phyloP scores from a whole-genome alignment of 176 grass and related monocot genomes.

The Neostapfia colusana region DNA sequence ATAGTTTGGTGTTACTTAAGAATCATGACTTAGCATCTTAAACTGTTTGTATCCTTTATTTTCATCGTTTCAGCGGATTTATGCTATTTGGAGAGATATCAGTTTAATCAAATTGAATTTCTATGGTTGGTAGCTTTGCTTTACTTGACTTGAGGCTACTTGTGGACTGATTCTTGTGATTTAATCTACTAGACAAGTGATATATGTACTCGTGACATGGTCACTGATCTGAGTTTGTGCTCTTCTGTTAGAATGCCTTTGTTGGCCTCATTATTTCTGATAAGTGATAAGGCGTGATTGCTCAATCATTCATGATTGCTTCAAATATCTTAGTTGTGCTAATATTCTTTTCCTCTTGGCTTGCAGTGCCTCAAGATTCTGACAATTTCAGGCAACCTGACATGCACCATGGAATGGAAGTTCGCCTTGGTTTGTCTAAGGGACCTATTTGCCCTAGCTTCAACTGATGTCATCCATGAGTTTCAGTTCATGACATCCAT shows the following conservation, averaged over 20 bases:
- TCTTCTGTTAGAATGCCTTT: not conserved
- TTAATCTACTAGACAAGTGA: conserved; percentile 2
- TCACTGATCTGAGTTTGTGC: not conserved
- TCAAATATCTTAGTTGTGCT: not conserved
- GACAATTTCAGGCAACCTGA: conserved; percentile 62
- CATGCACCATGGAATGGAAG: conserved; percentile 92
- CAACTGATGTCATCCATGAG: conserved; percentile 42
- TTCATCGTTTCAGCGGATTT: not conserved
- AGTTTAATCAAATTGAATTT: not conserved
- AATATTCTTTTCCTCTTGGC: conserved; percentile 1
- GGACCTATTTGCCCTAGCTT: conserved; percentile 63
- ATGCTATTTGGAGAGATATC: not conserved
- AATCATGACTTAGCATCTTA: not conserved
- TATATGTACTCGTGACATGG: not conserved
- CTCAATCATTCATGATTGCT: not conserved
- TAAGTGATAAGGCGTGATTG: not conserved
- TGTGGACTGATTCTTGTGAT: too few relatives aligned
- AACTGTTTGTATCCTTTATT: not conserved
- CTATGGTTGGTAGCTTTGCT: not conserved
- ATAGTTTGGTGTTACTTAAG: not conserved
- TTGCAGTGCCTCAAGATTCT: conserved; percentile 84
- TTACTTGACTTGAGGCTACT: not conserved
- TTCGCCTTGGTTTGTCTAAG: conserved; percentile 83
- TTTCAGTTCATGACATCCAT: conserved; percentile 39
- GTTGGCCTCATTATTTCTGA: not conserved